phyloP scores from a whole-genome alignment of 352 stramenopile genomes.

The Plasmopara muralis region DNA sequence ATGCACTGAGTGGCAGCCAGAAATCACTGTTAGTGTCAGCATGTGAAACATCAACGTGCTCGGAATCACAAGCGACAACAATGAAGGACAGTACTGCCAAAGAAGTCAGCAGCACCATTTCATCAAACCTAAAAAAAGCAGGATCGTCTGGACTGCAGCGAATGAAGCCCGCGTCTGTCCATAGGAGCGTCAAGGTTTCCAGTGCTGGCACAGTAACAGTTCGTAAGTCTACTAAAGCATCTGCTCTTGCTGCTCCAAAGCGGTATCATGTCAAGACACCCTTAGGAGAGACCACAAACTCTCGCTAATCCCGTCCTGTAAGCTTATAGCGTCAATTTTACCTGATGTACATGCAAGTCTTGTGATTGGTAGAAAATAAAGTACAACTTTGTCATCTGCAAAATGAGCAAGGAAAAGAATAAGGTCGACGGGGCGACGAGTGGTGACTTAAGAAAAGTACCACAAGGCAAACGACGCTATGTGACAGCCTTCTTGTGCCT shows the following conservation, averaged over 20 bases:
- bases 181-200: constrained; percentile 16
- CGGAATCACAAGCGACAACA: constrained; percentile 3
- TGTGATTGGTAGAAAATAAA: constrained; percentile 27
- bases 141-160: constrained; percentile 6
- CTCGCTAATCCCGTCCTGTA: constrained; percentile 8
- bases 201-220: constrained; percentile 6
- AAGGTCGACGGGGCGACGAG: too few species aligned
- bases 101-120: constrained; percentile 7
- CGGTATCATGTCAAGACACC: constrained; percentile 28
- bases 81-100: constrained; percentile 6
- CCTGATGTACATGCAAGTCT: constrained; percentile 7
- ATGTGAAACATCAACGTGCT: constrained; percentile 1
- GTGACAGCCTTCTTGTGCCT: constrained; percentile 68
- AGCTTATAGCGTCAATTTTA: constrained; percentile 20
- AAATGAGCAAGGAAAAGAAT: constrained; percentile 9
- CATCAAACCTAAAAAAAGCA: constrained; percentile 19
- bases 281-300: constrained; percentile 25
- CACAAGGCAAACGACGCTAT: constrained; percentile 47
- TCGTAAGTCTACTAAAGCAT: constrained; percentile 21
- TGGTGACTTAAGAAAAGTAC: neutral
- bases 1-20: constrained; percentile 10
- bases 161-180: constrained; percentile 17
- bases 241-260: constrained; percentile 25
- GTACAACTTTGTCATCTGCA: constrained; percentile 19
- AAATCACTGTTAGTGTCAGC: constrained; percentile 7